Evolutionary conservation across 2,329 filamentous ascomycete species (phyloP).

Genomic region (Beauveria australis): DNA sequence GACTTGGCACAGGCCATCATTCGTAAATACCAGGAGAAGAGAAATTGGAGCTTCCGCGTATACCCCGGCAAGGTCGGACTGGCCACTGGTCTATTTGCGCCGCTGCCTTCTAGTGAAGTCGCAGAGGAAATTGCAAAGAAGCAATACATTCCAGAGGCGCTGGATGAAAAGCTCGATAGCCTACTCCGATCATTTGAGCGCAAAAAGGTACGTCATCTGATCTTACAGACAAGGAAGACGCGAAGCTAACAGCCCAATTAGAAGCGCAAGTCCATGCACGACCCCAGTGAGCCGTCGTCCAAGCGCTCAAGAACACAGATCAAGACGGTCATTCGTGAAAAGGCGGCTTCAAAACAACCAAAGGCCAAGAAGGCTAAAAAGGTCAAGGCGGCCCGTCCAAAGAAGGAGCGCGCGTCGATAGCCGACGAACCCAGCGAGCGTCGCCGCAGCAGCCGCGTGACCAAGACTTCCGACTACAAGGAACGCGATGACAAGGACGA

Average conservation of each 20-base stretch:
- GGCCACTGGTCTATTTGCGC: conserved; percentile 68
- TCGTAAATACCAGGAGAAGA: conserved; percentile 76
- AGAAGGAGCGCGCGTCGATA: conserved; percentile 20
- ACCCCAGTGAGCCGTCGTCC: conserved; percentile 36
- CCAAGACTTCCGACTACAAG: conserved; percentile 40
- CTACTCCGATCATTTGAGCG: conserved; percentile 57
- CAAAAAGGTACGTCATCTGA: conserved; percentile 49
- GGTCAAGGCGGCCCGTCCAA: conserved; percentile 20
- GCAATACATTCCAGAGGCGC: conserved; percentile 69
- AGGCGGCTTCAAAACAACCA: conserved; percentile 19
- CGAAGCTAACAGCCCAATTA: conserved; percentile 25
- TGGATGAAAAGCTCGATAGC: conserved; percentile 69
- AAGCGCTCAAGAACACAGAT: conserved; percentile 30
- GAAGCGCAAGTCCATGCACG: conserved; percentile 51
- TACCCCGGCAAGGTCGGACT: conserved; percentile 75
- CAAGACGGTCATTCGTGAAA: conserved; percentile 29
- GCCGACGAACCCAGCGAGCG: conserved; percentile 36
- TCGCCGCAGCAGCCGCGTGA: conserved; percentile 47
- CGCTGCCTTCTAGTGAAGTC: conserved; percentile 65
- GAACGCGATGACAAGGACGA: conserved; percentile 51
- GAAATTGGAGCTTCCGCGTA: conserved; percentile 77
- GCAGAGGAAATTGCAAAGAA: conserved; percentile 83
- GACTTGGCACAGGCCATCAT: conserved; percentile 80
- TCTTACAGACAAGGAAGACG: neutral
- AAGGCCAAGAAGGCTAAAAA: conserved; percentile 25